Percentiles rank a stretch among this genome's conserved stretches.
Conservation (phyloP, 176 grass and related monocot genomes). For the Bolboschoenus planiculmis region DNA sequence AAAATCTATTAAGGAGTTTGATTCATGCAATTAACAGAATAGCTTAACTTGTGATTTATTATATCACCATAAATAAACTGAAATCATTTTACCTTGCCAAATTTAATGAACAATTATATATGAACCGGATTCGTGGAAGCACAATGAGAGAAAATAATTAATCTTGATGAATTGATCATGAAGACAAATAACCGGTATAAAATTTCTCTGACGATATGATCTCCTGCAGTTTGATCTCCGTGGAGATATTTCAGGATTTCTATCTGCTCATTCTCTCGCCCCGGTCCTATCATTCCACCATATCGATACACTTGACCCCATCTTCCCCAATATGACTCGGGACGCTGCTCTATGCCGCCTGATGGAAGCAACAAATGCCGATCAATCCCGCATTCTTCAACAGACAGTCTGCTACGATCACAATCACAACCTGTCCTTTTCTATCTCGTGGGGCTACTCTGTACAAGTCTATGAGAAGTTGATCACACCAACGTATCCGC, state of each 20-base stretch:
- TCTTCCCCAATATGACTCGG: conserved; percentile 12
- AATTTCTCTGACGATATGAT: no score
- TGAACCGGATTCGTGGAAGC: no score
- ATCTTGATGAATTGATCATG: no score
- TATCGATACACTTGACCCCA: background rate
- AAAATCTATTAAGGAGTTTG: no score
- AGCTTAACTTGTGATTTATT: no score
- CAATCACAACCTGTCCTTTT: background rate
- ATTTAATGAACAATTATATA: no score
- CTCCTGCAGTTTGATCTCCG: no score
- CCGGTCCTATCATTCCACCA: conserved; percentile 24
- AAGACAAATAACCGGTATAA: no score
- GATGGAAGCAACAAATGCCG: background rate
- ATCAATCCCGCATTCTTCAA: conserved; percentile 5
- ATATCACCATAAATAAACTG: no score
- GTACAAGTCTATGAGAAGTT: conserved; percentile 2
- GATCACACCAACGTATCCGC: background rate
- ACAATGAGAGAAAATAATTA: no score
- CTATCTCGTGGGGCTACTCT: conserved; percentile 11
- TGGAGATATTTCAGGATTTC: background rate
- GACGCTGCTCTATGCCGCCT: conserved; percentile 1
- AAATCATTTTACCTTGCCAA: no score
- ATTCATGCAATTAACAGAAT: no score
- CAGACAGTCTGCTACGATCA: conserved; percentile 17
- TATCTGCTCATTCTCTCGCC: conserved; percentile 9